Base-by-base conservation (phyloP, 495 filamentous ascomycete species). In the Penicillium atrosanguineum region DNA sequence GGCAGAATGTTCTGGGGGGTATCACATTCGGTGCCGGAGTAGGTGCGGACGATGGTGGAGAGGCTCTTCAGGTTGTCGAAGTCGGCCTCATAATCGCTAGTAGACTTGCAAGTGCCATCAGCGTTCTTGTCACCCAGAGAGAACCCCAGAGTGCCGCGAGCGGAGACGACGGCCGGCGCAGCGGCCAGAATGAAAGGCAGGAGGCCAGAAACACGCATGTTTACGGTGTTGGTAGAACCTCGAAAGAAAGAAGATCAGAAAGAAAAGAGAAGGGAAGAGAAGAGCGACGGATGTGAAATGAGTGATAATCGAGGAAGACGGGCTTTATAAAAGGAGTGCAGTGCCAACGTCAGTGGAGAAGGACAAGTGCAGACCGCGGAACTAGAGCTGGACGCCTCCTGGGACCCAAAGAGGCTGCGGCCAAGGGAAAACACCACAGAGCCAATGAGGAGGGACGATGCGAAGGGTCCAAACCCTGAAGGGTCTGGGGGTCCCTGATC, bases 1-100 rank as follows among this genome's bases (percentile, higher is more conserved):
- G 87, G 88, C 51, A 92, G 70, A 53, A 90, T 83, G 48, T 83
- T 71, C 64, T 81, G 65, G 25, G 88, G 81, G 28, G 82, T 81
- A 36, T 88, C 73, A 70, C 89, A 91, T 42, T 73, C 63, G 41
- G 62, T 74, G 15, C 86, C 84, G 20, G 87, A 76, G 74, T 91
- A 93, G 48, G 82, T 84, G 48, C 89, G 83, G 38, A 91, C 86
- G 7, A 89, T 58, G 26, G 74, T 81, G 25, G 76, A 70, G 48
- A 83, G 50, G 53, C 78, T 72, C 58, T 72, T 74, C 51, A 79
- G 55, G 31, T 79, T 78, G 42, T 84, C 80, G 62, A 90, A 90
- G 67, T 92, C 89, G 31, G 73, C 72, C 48, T 82, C 76, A 67
- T 88, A 90, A 66, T 90, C 87, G 43, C 62, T 52, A 31, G 71